Evolutionary conservation across 192 early-diverging fungal species (phyloP), one percentile per base, ranked within the genome.

Genomic region (Geranomyces michiganensis): DNA sequence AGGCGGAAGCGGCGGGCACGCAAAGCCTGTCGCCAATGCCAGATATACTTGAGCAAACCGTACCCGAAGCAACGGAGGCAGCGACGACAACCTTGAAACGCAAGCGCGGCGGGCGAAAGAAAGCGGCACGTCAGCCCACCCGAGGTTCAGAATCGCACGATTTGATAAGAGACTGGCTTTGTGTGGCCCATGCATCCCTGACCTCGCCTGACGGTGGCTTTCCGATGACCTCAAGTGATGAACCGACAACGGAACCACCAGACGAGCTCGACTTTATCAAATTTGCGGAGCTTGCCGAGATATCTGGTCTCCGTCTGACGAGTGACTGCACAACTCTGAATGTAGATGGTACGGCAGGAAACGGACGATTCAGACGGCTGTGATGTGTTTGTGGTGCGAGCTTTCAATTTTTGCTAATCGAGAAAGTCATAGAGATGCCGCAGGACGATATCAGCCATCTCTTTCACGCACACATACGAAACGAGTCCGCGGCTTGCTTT

Each of bases 191-290:
- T 56, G 8, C 48, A 19, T 31, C 7, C 1, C 48, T 33, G 1
- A 14, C 8, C 14, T 56, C 41, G 2, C 31, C 15, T 21, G 27
- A 15, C 27, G 45, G 64, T 12, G 43, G 32, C 48, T 33, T 68
- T 17, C 30, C 47, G 0, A 19, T 68, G 67, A 1, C 22, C 3
- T 6, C 17, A 26, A 17, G 51, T 9, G 22, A 68, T 19, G n/a
- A 2, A 33, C 51, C 31, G 26, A 56, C 24, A 4, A 51, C 19
- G 44, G 46, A 29, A 13, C 22, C 62, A 12, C 5, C 22, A 48
- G 30, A 62, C 17, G 70, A 72, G 32, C 7, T 72, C 21, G 70
- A 72, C 43, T 72, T 72, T 21, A 43, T 72, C 2, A 65, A 63
- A 33, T 72, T 48, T 19, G 31, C 31, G 51, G 72, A 73, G 56